Percentiles rank a stretch among this genome's conserved stretches.
These are phyloP conservation scores for Paxillus rubicundulus DNA, from an alignment of 768 basidiomycete genomes.

Conservation along the genomic window DNA sequence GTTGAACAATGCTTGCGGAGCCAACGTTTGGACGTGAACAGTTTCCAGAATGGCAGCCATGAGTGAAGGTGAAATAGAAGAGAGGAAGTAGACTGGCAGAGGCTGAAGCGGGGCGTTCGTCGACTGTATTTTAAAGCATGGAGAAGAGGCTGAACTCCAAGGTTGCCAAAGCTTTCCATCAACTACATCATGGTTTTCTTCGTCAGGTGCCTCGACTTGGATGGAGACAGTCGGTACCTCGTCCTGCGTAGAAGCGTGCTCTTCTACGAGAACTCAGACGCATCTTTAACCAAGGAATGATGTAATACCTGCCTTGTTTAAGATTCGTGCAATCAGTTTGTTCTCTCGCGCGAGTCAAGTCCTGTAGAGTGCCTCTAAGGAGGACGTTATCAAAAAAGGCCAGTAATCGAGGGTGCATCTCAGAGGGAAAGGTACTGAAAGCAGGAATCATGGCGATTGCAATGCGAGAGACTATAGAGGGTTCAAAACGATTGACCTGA, in stretches of 20 bases:
- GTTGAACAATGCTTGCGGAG: conserved; percentile 42
- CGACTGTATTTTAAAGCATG: conserved; percentile 38
- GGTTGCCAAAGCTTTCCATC: conserved; percentile 21
- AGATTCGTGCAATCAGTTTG: background rate
- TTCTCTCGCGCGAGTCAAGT: conserved; percentile 40
- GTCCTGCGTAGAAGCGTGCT: conserved; percentile 7
- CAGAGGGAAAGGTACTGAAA: conserved; percentile 61
- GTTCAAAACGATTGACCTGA: conserved; percentile 49
- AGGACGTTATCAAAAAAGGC: conserved; percentile 66
- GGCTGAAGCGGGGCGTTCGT: conserved; percentile 58
- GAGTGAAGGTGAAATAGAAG: conserved; percentile 61
- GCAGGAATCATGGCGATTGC: conserved; percentile 73
- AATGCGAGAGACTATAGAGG: conserved; percentile 54
- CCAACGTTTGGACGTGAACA: conserved; percentile 39
- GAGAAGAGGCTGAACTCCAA: conserved; percentile 24
- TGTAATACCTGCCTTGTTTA: conserved; percentile 2
- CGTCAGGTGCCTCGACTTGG: conserved; percentile 46
- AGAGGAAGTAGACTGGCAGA: conserved; percentile 52
- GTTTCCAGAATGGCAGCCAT: conserved; percentile 60
- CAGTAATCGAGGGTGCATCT: conserved; percentile 63
- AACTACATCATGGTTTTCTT: background rate
- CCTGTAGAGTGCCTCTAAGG: conserved; percentile 51
- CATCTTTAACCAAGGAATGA: background rate
- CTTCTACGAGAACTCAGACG: conserved; percentile 6
- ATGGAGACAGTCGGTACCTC: conserved; percentile 51